Percentiles rank a stretch among this genome's conserved stretches.
Evolutionary conservation across 2,329 filamentous ascomycete genomes (phyloP).

Genomic region (Pestalotiopsis sp.): DNA sequence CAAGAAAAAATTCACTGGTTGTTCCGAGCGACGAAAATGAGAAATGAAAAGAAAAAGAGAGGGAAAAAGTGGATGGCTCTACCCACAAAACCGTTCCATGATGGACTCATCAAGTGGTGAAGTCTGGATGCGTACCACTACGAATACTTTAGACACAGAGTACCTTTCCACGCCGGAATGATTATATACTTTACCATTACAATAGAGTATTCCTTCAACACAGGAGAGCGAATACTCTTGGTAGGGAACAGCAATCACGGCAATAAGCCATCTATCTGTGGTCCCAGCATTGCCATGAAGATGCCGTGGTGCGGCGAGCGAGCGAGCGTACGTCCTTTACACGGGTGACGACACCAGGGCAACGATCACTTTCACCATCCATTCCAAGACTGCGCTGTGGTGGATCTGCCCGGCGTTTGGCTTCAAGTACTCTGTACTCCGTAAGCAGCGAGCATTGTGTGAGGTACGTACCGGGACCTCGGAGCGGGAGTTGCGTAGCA

Average conservation of each 20-base stretch:
- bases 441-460: neutral
- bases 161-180: no score
- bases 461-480: neutral
- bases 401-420: neutral
- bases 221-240: no score
- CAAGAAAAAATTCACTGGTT: neutral
- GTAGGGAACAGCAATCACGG: neutral
- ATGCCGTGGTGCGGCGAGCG: neutral
- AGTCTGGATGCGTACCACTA: neutral
- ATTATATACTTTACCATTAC: no score
- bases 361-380: neutral
- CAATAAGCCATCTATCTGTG: neutral
- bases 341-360: neutral
- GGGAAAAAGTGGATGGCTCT: neutral
- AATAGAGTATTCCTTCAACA: no score
- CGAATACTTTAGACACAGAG: neutral
- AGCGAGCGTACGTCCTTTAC: neutral
- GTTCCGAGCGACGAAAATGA: neutral
- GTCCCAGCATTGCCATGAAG: neutral
- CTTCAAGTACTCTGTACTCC: neutral
- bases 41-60: neutral
- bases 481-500: neutral
- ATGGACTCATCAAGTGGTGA: neutral
- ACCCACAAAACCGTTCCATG: neutral
- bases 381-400: neutral